phyloP scores from a whole-genome alignment of 495 filamentous ascomycete genomes.

The Venustampulla echinocandica region DNA sequence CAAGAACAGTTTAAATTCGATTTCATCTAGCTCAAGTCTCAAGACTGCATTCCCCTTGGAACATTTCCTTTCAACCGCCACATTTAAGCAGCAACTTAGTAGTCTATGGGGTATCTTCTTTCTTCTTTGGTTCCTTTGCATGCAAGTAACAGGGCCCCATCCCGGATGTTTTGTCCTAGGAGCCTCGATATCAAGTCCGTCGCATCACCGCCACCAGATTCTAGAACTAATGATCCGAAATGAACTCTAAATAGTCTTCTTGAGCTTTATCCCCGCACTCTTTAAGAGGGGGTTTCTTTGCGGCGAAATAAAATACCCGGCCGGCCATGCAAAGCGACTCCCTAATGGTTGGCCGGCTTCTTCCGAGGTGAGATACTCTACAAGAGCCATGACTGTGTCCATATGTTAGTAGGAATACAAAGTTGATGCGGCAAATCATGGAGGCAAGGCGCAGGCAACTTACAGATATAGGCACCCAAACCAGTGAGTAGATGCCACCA shows the following conservation, averaged over 20 bases:
- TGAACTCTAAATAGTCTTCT: neutral
- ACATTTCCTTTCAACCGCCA: no score
- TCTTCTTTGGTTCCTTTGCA: no score
- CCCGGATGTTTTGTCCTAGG: no score
- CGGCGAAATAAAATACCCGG: conserved; percentile 5
- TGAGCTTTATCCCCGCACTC: neutral
- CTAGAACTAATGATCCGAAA: no score
- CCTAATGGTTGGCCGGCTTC: conserved; percentile 21
- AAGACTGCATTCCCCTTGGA: no score
- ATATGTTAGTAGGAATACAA: neutral
- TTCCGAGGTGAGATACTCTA: conserved; percentile 24
- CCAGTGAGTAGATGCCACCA: conserved; percentile 54
- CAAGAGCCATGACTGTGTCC: conserved; percentile 19
- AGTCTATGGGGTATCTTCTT: no score
- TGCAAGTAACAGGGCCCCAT: no score
- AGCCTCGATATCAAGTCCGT: no score
- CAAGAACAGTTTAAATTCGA: no score
- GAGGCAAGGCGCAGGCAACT: neutral
- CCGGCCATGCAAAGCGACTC: conserved; percentile 20
- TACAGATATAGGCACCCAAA: conserved; percentile 32
- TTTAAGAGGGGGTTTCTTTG: neutral
- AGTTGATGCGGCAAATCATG: neutral
- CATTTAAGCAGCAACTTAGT: no score
- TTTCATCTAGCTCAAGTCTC: no score
- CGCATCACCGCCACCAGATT: no score